Base-by-base conservation (phyloP, 2,329 filamentous ascomycete genomes). In the Penicillium freii region DNA sequence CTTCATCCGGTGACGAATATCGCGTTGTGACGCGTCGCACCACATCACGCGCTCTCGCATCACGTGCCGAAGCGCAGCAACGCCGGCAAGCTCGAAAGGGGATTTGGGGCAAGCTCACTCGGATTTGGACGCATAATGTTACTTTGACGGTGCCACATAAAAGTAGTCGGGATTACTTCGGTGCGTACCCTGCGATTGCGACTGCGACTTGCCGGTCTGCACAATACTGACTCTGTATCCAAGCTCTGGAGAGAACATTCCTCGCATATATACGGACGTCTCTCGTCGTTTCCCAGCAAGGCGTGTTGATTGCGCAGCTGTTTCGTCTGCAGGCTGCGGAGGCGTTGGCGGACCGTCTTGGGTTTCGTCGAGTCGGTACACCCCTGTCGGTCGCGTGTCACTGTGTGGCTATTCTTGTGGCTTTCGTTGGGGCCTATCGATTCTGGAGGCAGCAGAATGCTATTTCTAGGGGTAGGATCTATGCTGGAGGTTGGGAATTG, bases 241-340 rank as follows among this genome's bases (percentile, higher is more conserved):
- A 65, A 91, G 88, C 89, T 38, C 82, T 91, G 54, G 88, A 92
- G 73, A 80, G 88, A 56, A 92, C 88, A 19, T 92, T 87, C 68
- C 82, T 92, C 19, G 87, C 82, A 31, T 91, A 91, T 71, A 80
- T 91, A 31, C 83, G 88, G 21, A 91, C 88, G 1, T 89, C 87
- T 0, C 74, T 89, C 38, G 80, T 83, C n/a, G 78, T 91, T 39
- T 85, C 87, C 15, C 87, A 90, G 75, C 76, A 86, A 21, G 87
- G 87, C 19, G 83, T 88, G 3, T 65, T 84, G 3, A 81, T 88
- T 29, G 84, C 87, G 0, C 88, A 91, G 67, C 80, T 91, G 8
- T 90, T 89, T 65, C 79, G 82, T 21, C 76, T 87, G 4, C 81
- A 87, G 66, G 59, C 59, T 57, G 29, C 47, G 10, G 53, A 11